phyloP scores from a whole-genome alignment of 352 stramenopile genomes.

The Poterioochromonas sp. region DNA sequence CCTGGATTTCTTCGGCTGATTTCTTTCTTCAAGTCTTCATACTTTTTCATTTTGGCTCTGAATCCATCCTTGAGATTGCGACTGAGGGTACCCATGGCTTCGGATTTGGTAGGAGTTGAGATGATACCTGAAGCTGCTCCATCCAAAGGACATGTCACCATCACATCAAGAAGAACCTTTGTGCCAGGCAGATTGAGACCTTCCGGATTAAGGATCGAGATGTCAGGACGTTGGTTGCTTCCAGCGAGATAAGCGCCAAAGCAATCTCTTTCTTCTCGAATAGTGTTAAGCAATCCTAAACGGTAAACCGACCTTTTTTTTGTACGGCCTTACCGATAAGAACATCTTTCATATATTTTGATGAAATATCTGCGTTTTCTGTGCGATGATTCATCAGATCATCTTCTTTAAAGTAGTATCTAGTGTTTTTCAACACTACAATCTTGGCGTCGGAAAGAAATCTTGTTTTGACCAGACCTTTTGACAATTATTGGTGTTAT shows the following conservation, averaged over 20 bases:
- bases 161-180: conserved; percentile 14
- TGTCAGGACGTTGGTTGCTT: conserved; percentile 10
- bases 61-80: conserved; percentile 8
- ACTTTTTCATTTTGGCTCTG: conserved; percentile 14
- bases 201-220: conserved; percentile 7
- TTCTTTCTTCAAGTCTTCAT: conserved; percentile 15
- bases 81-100: conserved; percentile 8
- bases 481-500: too few species aligned
- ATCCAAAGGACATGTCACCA: conserved; percentile 11
- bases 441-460: too few species aligned
- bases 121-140: conserved; percentile 5
- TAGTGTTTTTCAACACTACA: too few species aligned
- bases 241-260: conserved; percentile 8
- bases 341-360: too few species aligned
- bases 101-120: conserved; percentile 10
- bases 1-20: conserved; percentile 10
- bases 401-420: too few species aligned
- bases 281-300: too few species aligned
- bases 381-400: too few species aligned
- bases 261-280: conserved; percentile 13
- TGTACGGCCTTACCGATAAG: too few species aligned
- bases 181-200: conserved; percentile 7
- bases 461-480: too few species aligned
- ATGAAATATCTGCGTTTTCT: too few species aligned
- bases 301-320: too few species aligned